Base-by-base conservation (phyloP, 257 asterid species). In the Nicotiana sylvestris region DNA sequence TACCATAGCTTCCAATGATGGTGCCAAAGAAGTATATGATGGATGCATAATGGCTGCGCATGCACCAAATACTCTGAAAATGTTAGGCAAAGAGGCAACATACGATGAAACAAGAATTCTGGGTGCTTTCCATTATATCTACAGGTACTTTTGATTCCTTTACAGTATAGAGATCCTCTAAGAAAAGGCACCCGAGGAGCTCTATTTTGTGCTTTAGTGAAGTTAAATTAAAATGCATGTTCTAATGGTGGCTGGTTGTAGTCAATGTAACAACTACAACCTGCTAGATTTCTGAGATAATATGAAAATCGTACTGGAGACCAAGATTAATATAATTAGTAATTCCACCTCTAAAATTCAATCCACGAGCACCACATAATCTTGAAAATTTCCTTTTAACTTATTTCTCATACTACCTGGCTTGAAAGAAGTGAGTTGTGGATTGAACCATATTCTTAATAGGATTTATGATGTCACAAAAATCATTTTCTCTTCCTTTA, bases 81-180 rank as follows among this genome's bases (percentile, higher is more conserved):
- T 95, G 91, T 83, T 93, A 64, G 97, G 98, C 43, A 72, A 91
- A 25, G 82, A 90, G 83, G 97, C 93, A 12, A 90, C 97, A 25
- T 85, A 69, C 15, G 94, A 93, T 64, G 98, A 95, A 90, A 25
- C 29, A 66, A 88, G 93, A 87, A 90, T 91, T 76, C 93, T 95
- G 11, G 97, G 97, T n/a, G 98, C 98, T 82, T 93, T 95, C 87
- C 97, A 92, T 80, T 95, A 95, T 60, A 96, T 92, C 60, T 87
- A 89, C 76, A 92, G 98, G 98, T 93, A 66, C 32, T 9, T 81
- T 37, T 2, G 35, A 2, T 17, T 0, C 18, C 64, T 15, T 57
- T n/a, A 43, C 51, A 9, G 51, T 43, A 43, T 43, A 9, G 12
- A 8, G 51, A 2, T 43, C 25, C 27, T 57, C 64, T 17, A 18